A percentile compares a stretch with the other conserved stretches of the same genome.
These are phyloP conservation scores for Cryphonectria nitschkei DNA, from an alignment of 2,329 filamentous ascomycete genomes.

Conservation along the genomic window DNA sequence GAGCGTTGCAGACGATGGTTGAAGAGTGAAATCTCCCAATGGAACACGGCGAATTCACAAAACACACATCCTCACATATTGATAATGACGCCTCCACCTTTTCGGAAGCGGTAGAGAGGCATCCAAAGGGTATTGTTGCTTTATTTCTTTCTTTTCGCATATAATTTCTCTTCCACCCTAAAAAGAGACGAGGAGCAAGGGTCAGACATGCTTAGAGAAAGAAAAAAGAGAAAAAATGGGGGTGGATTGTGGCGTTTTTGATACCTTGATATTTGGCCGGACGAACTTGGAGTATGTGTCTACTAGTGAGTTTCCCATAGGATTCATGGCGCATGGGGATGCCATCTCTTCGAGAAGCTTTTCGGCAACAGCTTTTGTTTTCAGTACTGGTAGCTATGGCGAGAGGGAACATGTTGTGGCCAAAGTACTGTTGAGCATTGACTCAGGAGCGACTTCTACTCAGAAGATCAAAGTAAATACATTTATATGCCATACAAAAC, in stretches of 20 bases:
- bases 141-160: neutral
- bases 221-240: neutral
- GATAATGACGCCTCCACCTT: neutral
- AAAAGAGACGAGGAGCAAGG: neutral
- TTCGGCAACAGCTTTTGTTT: neutral
- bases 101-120: neutral
- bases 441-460: neutral
- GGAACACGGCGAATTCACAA: neutral
- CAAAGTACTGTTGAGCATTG: neutral
- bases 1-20: conserved; percentile 23
- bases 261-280: neutral
- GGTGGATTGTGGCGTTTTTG: neutral
- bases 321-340: conserved; percentile 15
- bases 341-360: neutral
- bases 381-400: neutral
- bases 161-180: neutral
- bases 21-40: conserved; percentile 15
- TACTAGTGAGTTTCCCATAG: conserved; percentile 7
- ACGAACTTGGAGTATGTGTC: conserved; percentile 1
- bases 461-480: neutral
- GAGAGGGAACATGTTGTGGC: neutral
- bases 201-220: neutral
- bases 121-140: neutral
- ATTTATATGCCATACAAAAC: neutral
- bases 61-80: neutral